Evolutionary conservation across 495 filamentous ascomycete genomes (phyloP).

Genomic region (Immersiella caudata): DNA sequence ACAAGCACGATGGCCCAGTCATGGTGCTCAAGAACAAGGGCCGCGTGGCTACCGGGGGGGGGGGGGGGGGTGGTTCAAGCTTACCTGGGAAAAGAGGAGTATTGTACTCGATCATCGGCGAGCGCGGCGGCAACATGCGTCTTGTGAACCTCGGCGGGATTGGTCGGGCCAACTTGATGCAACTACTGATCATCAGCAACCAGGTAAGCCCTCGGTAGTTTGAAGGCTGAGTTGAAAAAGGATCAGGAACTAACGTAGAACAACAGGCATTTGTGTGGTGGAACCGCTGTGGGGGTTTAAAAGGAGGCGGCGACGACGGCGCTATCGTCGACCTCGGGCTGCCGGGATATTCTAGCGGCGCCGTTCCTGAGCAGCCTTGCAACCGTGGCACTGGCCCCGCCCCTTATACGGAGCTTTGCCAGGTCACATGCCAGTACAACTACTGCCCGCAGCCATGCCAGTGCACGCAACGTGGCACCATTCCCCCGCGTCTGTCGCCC

Average conservation of each 20-base stretch:
- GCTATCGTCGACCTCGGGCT: neutral
- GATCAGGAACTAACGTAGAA: neutral
- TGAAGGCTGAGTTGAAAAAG: neutral
- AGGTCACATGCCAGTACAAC: neutral
- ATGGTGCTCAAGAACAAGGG: constrained; percentile 24
- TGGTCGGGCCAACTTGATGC: neutral
- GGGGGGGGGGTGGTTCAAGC: too few species aligned
- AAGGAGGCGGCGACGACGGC: neutral
- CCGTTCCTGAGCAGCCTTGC: neutral
- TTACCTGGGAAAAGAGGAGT: neutral
- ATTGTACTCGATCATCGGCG: neutral
- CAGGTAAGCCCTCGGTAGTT: neutral
- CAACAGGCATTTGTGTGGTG: neutral
- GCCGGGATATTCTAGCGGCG: neutral
- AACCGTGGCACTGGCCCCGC: neutral
- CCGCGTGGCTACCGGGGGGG: neutral
- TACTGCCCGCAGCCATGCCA: neutral
- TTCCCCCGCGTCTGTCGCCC: neutral
- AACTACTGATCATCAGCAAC: neutral
- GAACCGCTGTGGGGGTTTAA: neutral
- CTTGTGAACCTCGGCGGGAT: neutral
- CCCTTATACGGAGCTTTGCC: neutral
- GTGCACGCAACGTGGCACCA: neutral
- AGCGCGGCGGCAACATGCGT: neutral
- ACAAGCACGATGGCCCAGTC: constrained; percentile 32